Percentiles rank a stretch among this genome's conserved stretches.
Conservation (phyloP, 352 stramenopile species). For the Pythium rhizo-oryzae region DNA sequence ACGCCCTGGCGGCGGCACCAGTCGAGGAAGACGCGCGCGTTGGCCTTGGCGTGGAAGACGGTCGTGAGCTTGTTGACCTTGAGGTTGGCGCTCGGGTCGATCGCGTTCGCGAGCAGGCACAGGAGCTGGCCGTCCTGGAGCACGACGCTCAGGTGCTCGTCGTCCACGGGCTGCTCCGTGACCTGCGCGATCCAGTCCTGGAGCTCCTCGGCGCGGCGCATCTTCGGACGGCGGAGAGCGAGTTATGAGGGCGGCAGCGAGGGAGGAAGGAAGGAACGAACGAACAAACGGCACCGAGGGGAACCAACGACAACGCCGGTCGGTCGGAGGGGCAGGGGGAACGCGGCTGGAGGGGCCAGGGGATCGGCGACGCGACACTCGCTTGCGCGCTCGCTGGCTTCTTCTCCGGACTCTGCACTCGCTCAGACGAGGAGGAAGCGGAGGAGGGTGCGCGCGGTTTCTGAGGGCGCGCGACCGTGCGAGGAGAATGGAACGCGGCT, state of each 20-base stretch:
- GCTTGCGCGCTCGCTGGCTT: background rate
- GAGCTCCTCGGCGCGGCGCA: constrained; percentile 79
- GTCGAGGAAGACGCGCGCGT: constrained; percentile 81
- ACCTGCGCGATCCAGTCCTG: constrained; percentile 86
- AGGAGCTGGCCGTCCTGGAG: constrained; percentile 87
- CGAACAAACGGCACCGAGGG: no score
- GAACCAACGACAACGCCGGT: background rate
- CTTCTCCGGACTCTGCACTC: constrained; percentile 2
- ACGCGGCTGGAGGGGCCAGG: background rate
- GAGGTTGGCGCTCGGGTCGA: constrained; percentile 73
- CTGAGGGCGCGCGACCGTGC: background rate
- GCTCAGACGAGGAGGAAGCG: background rate
- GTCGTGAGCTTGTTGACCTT: constrained; percentile 90
- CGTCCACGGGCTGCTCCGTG: constrained; percentile 66
- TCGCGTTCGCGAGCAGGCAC: constrained; percentile 81
- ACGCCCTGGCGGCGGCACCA: constrained; percentile 79
- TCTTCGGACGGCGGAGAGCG: constrained; percentile 1
- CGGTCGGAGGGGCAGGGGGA: background rate
- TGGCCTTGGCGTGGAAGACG: constrained; percentile 87
- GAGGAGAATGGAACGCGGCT: background rate
- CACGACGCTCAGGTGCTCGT: constrained; percentile 80
- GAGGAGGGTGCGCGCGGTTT: background rate
- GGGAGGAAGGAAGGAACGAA: background rate
- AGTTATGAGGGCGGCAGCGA: constrained; percentile 1
- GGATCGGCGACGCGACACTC: background rate